phyloP scores from a whole-genome alignment of 176 grass and related monocot genomes.

The Oryza longistaminata region DNA sequence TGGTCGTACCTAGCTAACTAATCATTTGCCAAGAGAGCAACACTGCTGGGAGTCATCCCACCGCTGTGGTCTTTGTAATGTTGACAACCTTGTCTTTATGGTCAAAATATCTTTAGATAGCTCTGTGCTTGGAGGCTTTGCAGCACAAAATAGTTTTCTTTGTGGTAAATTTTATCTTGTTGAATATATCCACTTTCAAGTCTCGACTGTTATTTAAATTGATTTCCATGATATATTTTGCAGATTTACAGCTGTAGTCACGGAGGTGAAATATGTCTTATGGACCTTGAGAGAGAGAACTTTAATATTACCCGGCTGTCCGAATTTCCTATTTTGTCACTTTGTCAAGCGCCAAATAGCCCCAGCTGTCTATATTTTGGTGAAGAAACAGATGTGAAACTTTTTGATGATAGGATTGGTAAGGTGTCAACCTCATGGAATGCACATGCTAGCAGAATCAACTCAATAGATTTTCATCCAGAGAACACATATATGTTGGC shows the following conservation, averaged over 20 bases:
- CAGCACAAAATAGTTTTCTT: neutral
- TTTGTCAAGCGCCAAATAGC: constrained; percentile 55
- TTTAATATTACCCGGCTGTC: constrained; percentile 59
- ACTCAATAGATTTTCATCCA: constrained; percentile 76
- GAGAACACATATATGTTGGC: constrained; percentile 58
- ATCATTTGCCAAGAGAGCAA: neutral
- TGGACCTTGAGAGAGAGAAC: constrained; percentile 73
- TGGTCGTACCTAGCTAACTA: neutral
- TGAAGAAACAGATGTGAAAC: constrained; percentile 52
- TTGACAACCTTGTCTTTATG: neutral
- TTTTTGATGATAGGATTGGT: constrained; percentile 63
- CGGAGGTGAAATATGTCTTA: constrained; percentile 65
- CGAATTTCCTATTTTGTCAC: constrained; percentile 56
- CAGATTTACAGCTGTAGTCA: constrained; percentile 85
- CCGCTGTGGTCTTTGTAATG: neutral
- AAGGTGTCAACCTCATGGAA: constrained; percentile 54
- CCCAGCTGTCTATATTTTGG: constrained; percentile 60
- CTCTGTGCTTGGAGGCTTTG: neutral
- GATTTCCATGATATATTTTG: constrained; percentile 25
- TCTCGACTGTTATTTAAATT: neutral
- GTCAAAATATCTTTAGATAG: neutral
- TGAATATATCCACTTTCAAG: neutral
- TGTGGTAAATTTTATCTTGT: neutral
- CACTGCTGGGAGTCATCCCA: neutral
- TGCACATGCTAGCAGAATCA: constrained; percentile 60